Percentiles rank a stretch among this genome's conserved stretches.
phyloP scores from a whole-genome alignment of 2,329 filamentous ascomycete genomes.

The Zymoseptoria pseudotritici region DNA sequence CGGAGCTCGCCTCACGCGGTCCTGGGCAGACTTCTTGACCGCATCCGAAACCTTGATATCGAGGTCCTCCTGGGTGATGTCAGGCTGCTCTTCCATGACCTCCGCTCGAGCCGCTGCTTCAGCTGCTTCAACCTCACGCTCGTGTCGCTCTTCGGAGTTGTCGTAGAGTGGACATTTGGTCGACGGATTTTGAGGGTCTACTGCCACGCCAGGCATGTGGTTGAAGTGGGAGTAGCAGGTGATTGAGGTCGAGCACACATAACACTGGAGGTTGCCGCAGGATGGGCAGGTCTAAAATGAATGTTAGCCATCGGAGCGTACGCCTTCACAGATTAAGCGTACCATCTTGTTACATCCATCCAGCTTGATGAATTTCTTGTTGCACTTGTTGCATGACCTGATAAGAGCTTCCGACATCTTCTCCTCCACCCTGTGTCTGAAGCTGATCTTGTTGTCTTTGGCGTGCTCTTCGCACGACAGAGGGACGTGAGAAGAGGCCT shows the following conservation, averaged over 20 bases:
- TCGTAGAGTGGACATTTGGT: conserved; percentile 61
- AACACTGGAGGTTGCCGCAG: conserved; percentile 52
- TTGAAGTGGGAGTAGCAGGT: conserved; percentile 66
- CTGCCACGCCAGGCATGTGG: conserved; percentile 28
- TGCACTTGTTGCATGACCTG: conserved; percentile 64
- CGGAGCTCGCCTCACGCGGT: conserved; percentile 7
- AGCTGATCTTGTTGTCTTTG: conserved; percentile 52
- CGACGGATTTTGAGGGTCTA: conserved; percentile 33
- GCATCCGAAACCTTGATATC: conserved; percentile 52
- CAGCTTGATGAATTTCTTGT: conserved; percentile 72
- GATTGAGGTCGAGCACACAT: conserved; percentile 60
- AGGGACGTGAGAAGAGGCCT: conserved; percentile 62
- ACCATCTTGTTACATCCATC: conserved; percentile 76
- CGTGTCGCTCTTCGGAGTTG: conserved; percentile 50
- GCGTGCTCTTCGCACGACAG: conserved; percentile 59
- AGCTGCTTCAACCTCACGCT: conserved; percentile 55
- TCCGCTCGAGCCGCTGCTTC: conserved; percentile 51
- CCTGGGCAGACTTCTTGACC: conserved; percentile 13
- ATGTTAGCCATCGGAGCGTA: neutral
- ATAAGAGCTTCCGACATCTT: conserved; percentile 76
- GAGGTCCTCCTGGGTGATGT: conserved; percentile 51
- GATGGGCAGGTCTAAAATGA: conserved; percentile 47
- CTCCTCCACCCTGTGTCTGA: conserved; percentile 67
- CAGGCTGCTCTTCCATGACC: conserved; percentile 52
- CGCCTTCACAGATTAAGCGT: neutral